These are phyloP conservation scores for Fusarium multiceps DNA, from an alignment of 2,329 filamentous ascomycete species.

Conservation along the genomic window DNA sequence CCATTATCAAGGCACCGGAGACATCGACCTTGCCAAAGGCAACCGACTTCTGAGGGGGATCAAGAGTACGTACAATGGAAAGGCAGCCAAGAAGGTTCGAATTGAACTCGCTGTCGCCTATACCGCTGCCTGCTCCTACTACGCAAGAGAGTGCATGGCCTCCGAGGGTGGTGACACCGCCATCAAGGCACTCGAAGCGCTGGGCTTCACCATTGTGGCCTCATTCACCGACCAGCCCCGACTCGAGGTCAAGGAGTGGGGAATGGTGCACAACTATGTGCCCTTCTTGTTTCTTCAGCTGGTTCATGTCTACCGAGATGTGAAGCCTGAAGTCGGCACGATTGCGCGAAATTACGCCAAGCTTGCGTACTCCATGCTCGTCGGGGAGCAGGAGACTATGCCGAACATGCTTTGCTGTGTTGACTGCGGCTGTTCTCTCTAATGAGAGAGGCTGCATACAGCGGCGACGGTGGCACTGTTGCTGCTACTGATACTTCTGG, in stretches of 20 bases:
- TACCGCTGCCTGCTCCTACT: background rate
- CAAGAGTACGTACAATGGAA: constrained; percentile 38
- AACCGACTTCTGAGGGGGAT: constrained; percentile 34
- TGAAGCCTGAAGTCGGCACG: background rate
- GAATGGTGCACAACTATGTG: background rate
- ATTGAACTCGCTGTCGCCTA: background rate
- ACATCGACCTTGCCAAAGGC: constrained; percentile 5
- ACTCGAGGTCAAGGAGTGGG: background rate
- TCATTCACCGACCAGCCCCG: background rate
- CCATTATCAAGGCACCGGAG: background rate
- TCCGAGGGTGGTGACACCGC: background rate
- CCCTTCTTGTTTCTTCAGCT: background rate
- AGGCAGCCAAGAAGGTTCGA: background rate
- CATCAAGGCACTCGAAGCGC: background rate
- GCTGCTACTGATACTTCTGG: background rate
- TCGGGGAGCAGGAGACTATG: background rate
- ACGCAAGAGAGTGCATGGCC: background rate
- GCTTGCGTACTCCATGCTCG: background rate
- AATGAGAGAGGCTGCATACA: background rate
- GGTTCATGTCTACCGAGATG: background rate
- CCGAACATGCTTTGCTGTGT: background rate
- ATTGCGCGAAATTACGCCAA: background rate
- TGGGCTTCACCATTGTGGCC: background rate
- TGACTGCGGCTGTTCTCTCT: background rate
- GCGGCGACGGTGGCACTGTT: background rate